Evolutionary conservation across 2,329 filamentous ascomycete genomes (phyloP), one percentile per base, ranked within the genome.

Genomic region (Graphium sp.): DNA sequence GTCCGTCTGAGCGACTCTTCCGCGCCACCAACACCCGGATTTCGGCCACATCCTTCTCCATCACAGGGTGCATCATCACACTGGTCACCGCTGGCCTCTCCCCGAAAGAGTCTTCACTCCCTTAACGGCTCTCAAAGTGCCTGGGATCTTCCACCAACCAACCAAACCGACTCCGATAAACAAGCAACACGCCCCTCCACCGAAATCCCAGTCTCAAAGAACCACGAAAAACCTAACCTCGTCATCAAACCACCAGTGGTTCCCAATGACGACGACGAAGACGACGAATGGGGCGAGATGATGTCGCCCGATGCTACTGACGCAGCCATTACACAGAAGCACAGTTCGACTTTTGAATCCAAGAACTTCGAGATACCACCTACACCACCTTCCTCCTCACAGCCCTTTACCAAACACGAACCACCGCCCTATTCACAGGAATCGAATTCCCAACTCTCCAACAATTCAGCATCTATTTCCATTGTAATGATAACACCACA

Each of bases 251-350:
- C 16, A 22, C 17, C 19, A 5, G 8, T 20, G 9, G 19, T 26
- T 18, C 20, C 24, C 18, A 30, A 40, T 1, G 43, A 44, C 0
- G 48, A 52, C 5, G 50, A 58, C 1, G 59, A 66, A 5, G 62
- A 67, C 2, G 64, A 68, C 24, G 66, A 71, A 21, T 72, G 66
- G 66, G 66, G 66, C 3, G 66, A 72, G 34, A 72, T 72, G 66
- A 52, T 72, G n/a, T 32, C 31, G 17, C 32, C 32, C 8, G 19
- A 27, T 13, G 15, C n/a, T n/a, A 22, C 30, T 17, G 23, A 11
- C 24, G 20, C 19, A 5, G 23, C 13, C 9, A 17, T 19, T 6
- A 17, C 24, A 5, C 17, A 19, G 2, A 17, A 17, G 4, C 24
- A 15, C 7, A 18, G 18, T 16, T 23, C 30, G 19, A 20, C 20